Conservation (phyloP, 495 filamentous ascomycete species). For the Daldinia grandis region DNA sequence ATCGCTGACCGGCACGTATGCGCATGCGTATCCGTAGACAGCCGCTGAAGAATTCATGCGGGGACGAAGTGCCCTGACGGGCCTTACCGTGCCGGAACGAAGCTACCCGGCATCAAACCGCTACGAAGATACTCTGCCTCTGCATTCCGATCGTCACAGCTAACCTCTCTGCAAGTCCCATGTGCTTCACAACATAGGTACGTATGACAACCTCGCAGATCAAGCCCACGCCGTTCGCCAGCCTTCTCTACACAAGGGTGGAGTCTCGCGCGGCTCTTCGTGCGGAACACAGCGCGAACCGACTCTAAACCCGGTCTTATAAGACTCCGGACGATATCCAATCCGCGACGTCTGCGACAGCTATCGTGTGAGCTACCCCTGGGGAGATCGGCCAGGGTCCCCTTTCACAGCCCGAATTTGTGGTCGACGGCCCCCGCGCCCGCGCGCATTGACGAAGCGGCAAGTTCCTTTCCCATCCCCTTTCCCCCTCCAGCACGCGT, state of each 20-base stretch:
- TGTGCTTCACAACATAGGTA: neutral
- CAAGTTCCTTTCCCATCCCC: conserved; percentile 18
- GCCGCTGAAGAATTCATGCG: neutral
- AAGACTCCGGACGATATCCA: conserved; percentile 21
- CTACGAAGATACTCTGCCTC: neutral
- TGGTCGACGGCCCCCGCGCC: neutral
- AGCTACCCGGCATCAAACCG: neutral
- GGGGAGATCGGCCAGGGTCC: conserved; percentile 12
- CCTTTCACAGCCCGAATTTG: conserved; percentile 7
- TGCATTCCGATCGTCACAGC: neutral
- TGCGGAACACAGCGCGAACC: neutral
- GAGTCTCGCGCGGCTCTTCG: neutral
- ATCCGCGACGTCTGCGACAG: conserved; percentile 39
- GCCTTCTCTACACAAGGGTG: neutral
- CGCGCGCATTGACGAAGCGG: conserved; percentile 22
- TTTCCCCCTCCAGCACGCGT: neutral
- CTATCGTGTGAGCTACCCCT: conserved; percentile 24
- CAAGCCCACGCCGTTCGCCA: neutral
- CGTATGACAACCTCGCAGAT: neutral
- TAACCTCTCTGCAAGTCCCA: neutral
- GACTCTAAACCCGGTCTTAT: neutral
- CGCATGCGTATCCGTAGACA: neutral
- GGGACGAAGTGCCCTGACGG: neutral
- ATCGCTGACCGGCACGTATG: neutral
- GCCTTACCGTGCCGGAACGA: neutral